Percentiles rank a stretch among this genome's conserved stretches.
Conservation (phyloP, 345 rosid genomes). For the Gossypium turneri region DNA sequence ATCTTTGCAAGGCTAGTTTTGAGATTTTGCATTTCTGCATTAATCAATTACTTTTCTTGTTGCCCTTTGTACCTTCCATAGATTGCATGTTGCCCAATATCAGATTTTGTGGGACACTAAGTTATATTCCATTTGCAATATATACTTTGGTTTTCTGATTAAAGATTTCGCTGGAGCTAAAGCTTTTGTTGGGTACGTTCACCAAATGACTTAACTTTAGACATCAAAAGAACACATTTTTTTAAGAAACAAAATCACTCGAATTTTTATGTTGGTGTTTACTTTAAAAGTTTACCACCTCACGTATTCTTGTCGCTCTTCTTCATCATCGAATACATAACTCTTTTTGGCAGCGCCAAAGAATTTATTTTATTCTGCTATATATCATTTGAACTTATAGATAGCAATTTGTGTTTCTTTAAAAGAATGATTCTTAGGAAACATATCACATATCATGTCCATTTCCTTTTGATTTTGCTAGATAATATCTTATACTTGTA, state of each 20-base stretch:
- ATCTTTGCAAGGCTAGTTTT: constrained; percentile 32
- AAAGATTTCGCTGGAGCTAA: not conserved
- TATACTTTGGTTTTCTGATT: constrained; percentile 12
- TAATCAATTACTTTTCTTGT: not conserved
- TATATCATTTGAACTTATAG: not conserved
- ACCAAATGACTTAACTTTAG: constrained; percentile 15
- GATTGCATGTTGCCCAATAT: constrained; percentile 35
- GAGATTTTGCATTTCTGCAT: constrained; percentile 26
- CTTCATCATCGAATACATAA: not conserved
- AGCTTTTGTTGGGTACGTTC: constrained; percentile 12
- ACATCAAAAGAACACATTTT: constrained; percentile 17
- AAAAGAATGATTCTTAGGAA: not conserved
- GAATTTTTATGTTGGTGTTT: constrained; percentile 8
- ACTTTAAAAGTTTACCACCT: constrained; percentile 15
- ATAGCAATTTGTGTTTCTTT: not conserved
- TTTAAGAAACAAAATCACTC: not conserved
- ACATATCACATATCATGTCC: not conserved
- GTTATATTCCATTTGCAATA: constrained; percentile 20
- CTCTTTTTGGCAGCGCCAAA: not conserved
- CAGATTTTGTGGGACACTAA: constrained; percentile 40
- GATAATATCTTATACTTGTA: no score
- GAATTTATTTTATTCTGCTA: not conserved
- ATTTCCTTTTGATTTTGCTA: not conserved
- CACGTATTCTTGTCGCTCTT: constrained; percentile 22
- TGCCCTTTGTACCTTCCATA: constrained; percentile 28